Conservation (phyloP, 306 rosid genomes). For the Quercus mongolica region DNA sequence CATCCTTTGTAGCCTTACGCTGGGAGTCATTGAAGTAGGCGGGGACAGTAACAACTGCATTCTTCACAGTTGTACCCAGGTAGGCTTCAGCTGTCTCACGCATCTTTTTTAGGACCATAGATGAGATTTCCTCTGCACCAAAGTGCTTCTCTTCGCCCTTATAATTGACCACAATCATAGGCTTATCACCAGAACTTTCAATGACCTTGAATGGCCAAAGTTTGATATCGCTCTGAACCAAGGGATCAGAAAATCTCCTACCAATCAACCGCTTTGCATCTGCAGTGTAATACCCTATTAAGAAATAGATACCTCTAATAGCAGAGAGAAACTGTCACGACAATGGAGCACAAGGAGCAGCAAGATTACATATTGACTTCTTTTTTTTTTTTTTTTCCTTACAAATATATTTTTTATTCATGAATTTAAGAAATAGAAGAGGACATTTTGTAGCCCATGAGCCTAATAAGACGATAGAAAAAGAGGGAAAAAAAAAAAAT, state of each 20-base stretch:
- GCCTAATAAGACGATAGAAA: too few relatives aligned
- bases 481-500: too few relatives aligned
- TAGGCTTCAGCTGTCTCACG: not conserved
- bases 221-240: not conserved
- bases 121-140: not conserved
- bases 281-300: not conserved
- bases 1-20: constrained; percentile 23
- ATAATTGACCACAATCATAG: not conserved
- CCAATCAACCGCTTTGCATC: constrained; percentile 11
- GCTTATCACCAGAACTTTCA: not conserved
- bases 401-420: too few relatives aligned
- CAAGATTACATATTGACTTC: not conserved
- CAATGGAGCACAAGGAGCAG: not conserved
- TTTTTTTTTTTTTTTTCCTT: too few relatives aligned
- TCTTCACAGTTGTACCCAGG: not conserved
- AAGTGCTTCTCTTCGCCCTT: not conserved
- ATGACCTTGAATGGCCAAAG: not conserved
- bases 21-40: constrained; percentile 8
- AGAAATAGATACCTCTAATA: not conserved
- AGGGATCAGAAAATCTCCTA: not conserved
- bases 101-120: not conserved
- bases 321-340: not conserved
- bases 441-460: too few relatives aligned
- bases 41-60: not conserved
- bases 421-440: too few relatives aligned